Evolutionary conservation across 2,329 filamentous ascomycete species (phyloP).

Genomic region (Neocucurbitaria cava): DNA sequence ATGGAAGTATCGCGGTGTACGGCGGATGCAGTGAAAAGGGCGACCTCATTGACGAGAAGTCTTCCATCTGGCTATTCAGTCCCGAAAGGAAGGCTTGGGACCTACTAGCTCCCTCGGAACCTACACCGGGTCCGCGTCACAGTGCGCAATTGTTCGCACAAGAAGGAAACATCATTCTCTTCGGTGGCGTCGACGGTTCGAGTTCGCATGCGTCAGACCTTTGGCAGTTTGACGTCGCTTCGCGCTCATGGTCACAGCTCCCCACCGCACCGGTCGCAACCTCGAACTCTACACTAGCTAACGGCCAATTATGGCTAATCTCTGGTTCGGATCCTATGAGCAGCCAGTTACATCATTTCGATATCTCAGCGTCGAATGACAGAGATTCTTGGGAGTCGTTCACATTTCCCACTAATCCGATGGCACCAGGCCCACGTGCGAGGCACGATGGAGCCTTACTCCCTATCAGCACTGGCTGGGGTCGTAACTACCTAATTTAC

Average conservation of each 20-base stretch:
- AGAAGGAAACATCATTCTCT: constrained; percentile 29
- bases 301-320: constrained; percentile 51
- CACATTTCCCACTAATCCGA: constrained; percentile 52
- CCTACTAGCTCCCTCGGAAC: constrained; percentile 21
- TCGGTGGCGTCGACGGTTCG: constrained; percentile 35
- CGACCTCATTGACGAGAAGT: constrained; percentile 43
- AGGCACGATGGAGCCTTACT: constrained; percentile 49
- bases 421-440: constrained; percentile 52
- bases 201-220: constrained; percentile 33
- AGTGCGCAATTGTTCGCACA: constrained; percentile 30
- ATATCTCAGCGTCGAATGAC: constrained; percentile 24
- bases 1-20: constrained; percentile 49
- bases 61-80: constrained; percentile 52
- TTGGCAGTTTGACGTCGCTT: constrained; percentile 33
- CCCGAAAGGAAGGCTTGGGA: constrained; percentile 39
- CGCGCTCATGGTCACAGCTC: constrained; percentile 31
- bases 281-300: constrained; percentile 46
- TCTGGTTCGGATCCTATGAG: constrained; percentile 42
- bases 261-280: constrained; percentile 36
- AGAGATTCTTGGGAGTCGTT: constrained; percentile 48
- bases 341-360: constrained; percentile 37
- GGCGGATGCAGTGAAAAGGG: constrained; percentile 47
- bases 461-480: constrained; percentile 53
- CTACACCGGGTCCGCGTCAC: constrained; percentile 27
- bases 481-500: constrained; percentile 54